Evolutionary conservation across 2,329 filamentous ascomycete genomes (phyloP).

Genomic region (Lachnellula subtilissima): DNA sequence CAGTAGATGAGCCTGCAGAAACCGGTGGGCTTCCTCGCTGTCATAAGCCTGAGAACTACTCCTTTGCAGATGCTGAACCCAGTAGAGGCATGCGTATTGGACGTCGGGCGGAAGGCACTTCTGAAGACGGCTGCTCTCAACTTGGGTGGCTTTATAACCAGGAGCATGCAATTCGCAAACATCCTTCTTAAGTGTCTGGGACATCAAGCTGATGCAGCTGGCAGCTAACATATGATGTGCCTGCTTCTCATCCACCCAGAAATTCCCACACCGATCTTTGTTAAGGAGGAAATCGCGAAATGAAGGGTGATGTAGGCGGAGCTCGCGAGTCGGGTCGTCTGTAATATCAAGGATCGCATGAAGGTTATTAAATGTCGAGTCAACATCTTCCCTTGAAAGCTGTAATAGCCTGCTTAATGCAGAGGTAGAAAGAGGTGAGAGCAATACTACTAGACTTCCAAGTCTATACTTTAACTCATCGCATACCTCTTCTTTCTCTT

Average conservation of each 20-base stretch:
- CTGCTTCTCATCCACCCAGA: conserved; percentile 31
- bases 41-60: conserved; percentile 28
- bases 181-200: conserved; percentile 20
- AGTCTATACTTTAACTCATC: conserved; percentile 4
- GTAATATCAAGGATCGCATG: conserved; percentile 30
- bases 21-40: conserved; percentile 26
- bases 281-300: conserved; percentile 31
- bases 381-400: background rate
- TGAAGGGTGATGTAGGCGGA: conserved; percentile 25
- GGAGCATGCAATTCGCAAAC: conserved; percentile 24
- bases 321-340: conserved; percentile 12
- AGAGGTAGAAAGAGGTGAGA: conserved; percentile 5
- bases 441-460: conserved; percentile 10
- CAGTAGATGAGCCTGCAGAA: conserved; percentile 32
- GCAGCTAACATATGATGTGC: conserved; percentile 27
- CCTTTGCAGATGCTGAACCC: conserved; percentile 29
- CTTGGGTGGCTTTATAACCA: conserved; percentile 12
- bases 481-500: conserved; percentile 9
- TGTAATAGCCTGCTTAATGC: conserved; percentile 7
- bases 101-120: conserved; percentile 31
- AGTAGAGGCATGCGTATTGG: conserved; percentile 35
- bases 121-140: conserved; percentile 17
- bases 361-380: conserved; percentile 4
- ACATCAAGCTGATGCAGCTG: conserved; percentile 31
- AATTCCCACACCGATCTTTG: conserved; percentile 15